Evolutionary conservation across 169 alveolate genomes (phyloP).

Genomic region (Sarcocystis neurona): DNA sequence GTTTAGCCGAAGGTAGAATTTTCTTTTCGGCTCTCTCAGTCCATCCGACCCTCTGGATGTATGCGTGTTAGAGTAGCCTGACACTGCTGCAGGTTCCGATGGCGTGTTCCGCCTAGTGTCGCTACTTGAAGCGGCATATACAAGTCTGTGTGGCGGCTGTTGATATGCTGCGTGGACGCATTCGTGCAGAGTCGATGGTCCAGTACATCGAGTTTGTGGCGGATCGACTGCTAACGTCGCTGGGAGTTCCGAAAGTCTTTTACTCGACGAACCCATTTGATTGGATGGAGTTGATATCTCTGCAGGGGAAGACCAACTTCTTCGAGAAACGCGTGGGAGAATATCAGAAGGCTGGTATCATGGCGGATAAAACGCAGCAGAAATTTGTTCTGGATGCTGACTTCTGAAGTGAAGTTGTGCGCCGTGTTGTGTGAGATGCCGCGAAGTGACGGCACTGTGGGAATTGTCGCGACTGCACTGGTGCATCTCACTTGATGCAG

Average conservation of each 20-base stretch:
- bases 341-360: constrained; percentile 96
- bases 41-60: too few relatives aligned
- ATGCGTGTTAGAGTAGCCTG: too few relatives aligned
- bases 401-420: constrained; percentile 66
- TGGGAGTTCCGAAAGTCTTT: constrained; percentile 92
- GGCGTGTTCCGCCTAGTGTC: too few relatives aligned
- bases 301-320: constrained; percentile 98
- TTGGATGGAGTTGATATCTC: constrained; percentile 98
- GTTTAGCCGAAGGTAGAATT: too few relatives aligned
- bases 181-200: constrained; percentile 84
- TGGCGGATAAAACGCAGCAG: constrained; percentile 70
- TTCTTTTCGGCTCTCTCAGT: too few relatives aligned
- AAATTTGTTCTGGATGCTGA: constrained; percentile 71
- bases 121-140: not conserved
- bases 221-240: constrained; percentile 93
- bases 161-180: not conserved
- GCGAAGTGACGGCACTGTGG: too few relatives aligned
- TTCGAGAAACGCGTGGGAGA: constrained; percentile 99
- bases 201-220: constrained; percentile 98
- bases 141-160: not conserved
- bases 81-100: too few relatives aligned
- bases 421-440: too few relatives aligned
- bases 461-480: too few relatives aligned
- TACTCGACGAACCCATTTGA: constrained; percentile 95
- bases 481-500: too few relatives aligned